phyloP scores from a whole-genome alignment of 768 basidiomycete species.

The Lentinus tigrinus region DNA sequence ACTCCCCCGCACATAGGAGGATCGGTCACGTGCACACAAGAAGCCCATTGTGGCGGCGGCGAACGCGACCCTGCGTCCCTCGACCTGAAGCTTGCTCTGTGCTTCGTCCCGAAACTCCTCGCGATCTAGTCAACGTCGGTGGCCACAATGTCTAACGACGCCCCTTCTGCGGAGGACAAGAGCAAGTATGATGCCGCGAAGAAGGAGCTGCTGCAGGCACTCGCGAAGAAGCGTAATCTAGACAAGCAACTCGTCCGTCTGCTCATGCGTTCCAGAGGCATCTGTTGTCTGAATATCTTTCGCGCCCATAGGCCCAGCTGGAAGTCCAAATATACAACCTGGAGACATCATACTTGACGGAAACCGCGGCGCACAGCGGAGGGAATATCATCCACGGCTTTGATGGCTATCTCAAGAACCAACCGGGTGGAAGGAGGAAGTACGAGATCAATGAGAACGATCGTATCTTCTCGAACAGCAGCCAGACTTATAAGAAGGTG shows the following conservation, averaged over 20 bases:
- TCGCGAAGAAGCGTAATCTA: conserved; percentile 69
- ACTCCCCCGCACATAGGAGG: too few relatives aligned
- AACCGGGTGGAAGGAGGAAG: conserved; percentile 62
- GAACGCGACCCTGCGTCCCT: too few relatives aligned
- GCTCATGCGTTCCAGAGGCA: not conserved
- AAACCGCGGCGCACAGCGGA: conserved; percentile 73
- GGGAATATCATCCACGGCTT: conserved; percentile 90
- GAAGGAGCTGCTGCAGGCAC: conserved; percentile 71
- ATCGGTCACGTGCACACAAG: too few relatives aligned
- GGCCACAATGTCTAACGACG: conserved; percentile 37
- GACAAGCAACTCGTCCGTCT: conserved; percentile 74
- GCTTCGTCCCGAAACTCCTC: too few relatives aligned
- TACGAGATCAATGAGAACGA: conserved; percentile 78
- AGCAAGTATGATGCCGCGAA: conserved; percentile 68
- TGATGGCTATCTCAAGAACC: conserved; percentile 83
- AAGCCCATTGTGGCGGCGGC: too few relatives aligned
- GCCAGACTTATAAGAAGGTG: conserved; percentile 74
- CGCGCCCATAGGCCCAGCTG: conserved; percentile 58
- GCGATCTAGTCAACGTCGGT: not conserved
- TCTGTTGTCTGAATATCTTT: not conserved
- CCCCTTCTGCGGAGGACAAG: conserved; percentile 63
- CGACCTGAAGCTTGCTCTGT: not conserved
- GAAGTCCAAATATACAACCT: conserved; percentile 79
- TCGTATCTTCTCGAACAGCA: conserved; percentile 81
- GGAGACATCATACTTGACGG: conserved; percentile 73